Conservation (phyloP, 495 filamentous ascomycete genomes). For the Pyrenula massariospora region DNA sequence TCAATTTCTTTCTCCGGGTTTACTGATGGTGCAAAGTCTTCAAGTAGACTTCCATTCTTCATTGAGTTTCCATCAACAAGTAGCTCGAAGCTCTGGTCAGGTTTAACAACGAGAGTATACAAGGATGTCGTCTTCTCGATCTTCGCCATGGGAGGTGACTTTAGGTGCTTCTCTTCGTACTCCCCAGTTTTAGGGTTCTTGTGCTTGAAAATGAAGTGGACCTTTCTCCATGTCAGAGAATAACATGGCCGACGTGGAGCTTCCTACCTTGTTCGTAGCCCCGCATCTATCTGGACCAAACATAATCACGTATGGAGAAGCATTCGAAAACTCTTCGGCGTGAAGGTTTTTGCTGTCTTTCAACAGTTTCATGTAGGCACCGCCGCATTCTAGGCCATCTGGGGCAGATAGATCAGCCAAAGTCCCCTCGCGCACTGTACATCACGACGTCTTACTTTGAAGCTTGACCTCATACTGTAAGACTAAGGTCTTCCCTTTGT, state of each 20-base stretch:
- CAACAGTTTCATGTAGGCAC: conserved; percentile 98
- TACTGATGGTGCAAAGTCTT: conserved; percentile 86
- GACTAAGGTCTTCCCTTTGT: conserved; percentile 91
- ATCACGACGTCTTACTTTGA: conserved; percentile 57
- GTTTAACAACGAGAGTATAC: conserved; percentile 91
- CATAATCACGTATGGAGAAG: conserved; percentile 98
- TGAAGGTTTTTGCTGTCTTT: conserved; percentile 96
- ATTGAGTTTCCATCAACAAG: conserved; percentile 75
- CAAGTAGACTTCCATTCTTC: conserved; percentile 83
- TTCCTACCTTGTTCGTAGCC: conserved; percentile 84
- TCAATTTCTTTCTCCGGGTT: conserved; percentile 96
- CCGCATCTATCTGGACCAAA: conserved; percentile 99
- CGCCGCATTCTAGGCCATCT: conserved; percentile 97
- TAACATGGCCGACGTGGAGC: background rate
- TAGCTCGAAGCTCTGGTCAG: conserved; percentile 90
- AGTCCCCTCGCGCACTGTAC: conserved; percentile 1
- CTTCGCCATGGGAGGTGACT: conserved; percentile 67
- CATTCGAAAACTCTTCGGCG: conserved; percentile 95
- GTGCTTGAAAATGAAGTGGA: conserved; percentile 99
- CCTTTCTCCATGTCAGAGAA: conserved; percentile 24
- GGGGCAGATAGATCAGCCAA: conserved; percentile 10
- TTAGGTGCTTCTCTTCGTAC: conserved; percentile 99
- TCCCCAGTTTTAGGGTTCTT: conserved; percentile 99
- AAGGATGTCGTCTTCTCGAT: conserved; percentile 85
- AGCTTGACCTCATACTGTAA: conserved; percentile 99